Evolutionary conservation across 179 eudicot species (phyloP), one percentile per base, ranked within the genome.

Genomic region (Gypsophila paniculata): DNA sequence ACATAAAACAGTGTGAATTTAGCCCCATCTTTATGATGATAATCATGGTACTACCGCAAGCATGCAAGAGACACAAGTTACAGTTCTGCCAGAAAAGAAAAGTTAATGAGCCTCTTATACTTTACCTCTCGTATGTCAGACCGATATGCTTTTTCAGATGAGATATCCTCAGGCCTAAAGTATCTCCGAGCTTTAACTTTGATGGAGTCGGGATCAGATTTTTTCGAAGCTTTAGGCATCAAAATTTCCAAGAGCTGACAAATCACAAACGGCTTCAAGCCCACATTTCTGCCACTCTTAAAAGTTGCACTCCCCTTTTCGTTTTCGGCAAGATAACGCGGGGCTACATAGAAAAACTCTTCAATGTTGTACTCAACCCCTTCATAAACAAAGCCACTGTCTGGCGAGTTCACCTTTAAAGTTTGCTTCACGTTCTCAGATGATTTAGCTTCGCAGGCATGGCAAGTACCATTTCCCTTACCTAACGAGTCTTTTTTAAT

Each of bases 241-340:
- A 80, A 75, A 65, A 92, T 84, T 49, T 77, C 96, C 78, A 92
- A 76, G 74, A 92, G 72, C 75, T 92, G 96, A 74, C 93, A 90
- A 63, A 92, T 75, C 65, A 82, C 93, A 83, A 82, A 92, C 12
- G 99, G 89, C 75, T 82, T 95, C 79, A 92, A 75, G 59, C 98
- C 99, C 75, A 95, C 99, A 83, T 85, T 95, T 73, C 97, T 92
- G 71, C 99, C 90, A 72, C 95, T 77, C 73, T 90, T 95, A 60
- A 86, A 88, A 29, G 85, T 86, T 72, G 52, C 89, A 53, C 14
- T 59, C 6, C 78, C 96, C 64, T 69, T 76, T 67, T 82, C 88
- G 68, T 80, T 88, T 71, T 79, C 80, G 34, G 75, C 79, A 72
- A 92, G 81, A 54, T 85, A 74, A 72, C 82, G 74, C 14, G 96